Conservation (phyloP, 176 grass and related monocot genomes). For the Phyllostachys edulis region DNA sequence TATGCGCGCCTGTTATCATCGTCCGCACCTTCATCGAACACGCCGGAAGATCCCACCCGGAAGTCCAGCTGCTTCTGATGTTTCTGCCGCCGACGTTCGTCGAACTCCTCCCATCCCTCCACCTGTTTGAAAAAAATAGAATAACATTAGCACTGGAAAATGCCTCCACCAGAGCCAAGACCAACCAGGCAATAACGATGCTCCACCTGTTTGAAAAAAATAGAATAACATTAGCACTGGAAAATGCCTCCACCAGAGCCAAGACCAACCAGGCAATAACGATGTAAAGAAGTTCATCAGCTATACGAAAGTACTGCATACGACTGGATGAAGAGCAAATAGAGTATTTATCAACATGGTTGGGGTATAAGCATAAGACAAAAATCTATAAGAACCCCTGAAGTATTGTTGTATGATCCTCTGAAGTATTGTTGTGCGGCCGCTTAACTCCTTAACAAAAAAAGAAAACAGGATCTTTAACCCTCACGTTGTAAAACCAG, state of each 20-base stretch:
- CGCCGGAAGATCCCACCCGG: slow-evolving; percentile 82
- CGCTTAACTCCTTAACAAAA: too few relatives aligned
- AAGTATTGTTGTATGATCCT: too few relatives aligned
- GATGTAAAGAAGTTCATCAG: not conserved
- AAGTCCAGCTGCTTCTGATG: slow-evolving; percentile 98
- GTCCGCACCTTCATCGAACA: slow-evolving; percentile 94
- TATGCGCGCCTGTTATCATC: slow-evolving; percentile 51
- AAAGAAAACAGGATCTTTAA: too few relatives aligned
- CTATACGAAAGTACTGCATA: not conserved
- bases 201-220: slow-evolving; percentile 48
- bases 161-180: not conserved
- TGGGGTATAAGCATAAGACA: not conserved
- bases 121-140: slow-evolving; percentile 39
- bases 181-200: not conserved
- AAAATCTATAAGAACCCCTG: too few relatives aligned
- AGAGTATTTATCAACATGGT: not conserved
- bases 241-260: not conserved
- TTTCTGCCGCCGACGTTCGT: slow-evolving; percentile 73
- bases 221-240: not conserved
- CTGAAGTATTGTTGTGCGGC: too few relatives aligned
- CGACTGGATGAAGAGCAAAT: not conserved
- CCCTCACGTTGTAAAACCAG: too few relatives aligned
- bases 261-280: not conserved
- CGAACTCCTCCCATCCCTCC: slow-evolving; percentile 90
- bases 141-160: not conserved